Conservation (phyloP, 257 asterid species). For the Scutellaria baicalensis region DNA sequence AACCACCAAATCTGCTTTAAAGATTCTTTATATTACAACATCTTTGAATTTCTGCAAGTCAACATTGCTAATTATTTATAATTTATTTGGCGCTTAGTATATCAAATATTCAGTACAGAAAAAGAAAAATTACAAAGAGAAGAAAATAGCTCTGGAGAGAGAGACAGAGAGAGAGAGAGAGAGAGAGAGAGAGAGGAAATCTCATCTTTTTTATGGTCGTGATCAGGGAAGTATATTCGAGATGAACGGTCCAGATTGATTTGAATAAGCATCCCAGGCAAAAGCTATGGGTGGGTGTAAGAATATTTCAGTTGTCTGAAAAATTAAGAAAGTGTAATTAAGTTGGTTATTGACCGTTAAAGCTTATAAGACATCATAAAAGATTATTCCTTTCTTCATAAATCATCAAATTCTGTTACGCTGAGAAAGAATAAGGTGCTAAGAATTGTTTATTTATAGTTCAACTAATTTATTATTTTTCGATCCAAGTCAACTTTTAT, state of each 20-base stretch:
- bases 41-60: conserved; percentile 7
- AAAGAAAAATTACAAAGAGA: not conserved
- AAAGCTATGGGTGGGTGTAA: not conserved
- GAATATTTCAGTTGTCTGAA: not conserved
- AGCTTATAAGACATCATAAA: not conserved
- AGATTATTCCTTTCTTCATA: conserved; percentile 19
- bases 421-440: not conserved
- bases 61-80: conserved; percentile 12
- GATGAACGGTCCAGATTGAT: conserved; percentile 9
- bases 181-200: too few relatives aligned
- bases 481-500: too few relatives aligned
- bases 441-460: not conserved
- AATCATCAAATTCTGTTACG: not conserved
- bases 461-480: not conserved
- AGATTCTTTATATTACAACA: conserved; percentile 1
- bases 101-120: not conserved
- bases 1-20: conserved; percentile 19
- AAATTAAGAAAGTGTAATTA: not conserved
- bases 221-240: conserved; percentile 5
- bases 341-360: conserved; percentile 25
- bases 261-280: not conserved
- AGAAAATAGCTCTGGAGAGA: too few relatives aligned
- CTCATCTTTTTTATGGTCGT: not conserved
- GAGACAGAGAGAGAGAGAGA: too few relatives aligned
- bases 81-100: conserved; percentile 1